phyloP scores from a whole-genome alignment of 2,329 filamentous ascomycete species.

The Aspergillus quadricinctus region DNA sequence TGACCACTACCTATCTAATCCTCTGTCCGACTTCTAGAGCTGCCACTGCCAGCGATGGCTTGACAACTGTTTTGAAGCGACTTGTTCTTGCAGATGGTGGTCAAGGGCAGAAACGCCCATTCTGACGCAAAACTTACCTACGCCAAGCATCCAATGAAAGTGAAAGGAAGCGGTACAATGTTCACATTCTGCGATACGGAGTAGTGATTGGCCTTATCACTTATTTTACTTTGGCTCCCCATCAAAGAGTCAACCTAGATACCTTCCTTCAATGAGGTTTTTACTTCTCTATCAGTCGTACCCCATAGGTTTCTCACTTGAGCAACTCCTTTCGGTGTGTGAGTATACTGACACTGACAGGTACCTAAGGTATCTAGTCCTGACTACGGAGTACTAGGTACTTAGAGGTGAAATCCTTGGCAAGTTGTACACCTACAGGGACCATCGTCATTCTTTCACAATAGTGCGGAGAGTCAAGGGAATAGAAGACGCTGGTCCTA shows the following conservation, averaged over 20 bases:
- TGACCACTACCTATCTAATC: not conserved
- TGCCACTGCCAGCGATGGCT: not conserved
- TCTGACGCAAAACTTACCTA: not conserved
- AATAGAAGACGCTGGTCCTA: not conserved
- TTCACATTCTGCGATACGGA: not conserved
- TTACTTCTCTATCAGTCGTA: not conserved
- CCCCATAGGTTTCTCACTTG: not conserved
- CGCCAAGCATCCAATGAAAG: not conserved
- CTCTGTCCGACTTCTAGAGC: not conserved
- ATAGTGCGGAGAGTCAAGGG: no score
- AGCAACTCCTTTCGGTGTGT: not conserved
- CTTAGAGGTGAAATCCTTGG: no score
- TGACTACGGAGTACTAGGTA: no score
- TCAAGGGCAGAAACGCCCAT: not conserved
- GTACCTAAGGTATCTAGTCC: no score
- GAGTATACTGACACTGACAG: no score
- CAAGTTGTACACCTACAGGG: no score
- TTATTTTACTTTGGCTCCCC: not conserved
- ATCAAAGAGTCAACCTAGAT: not conserved
- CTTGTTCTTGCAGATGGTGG: not conserved
- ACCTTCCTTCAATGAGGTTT: not conserved
- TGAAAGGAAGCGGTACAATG: not conserved
- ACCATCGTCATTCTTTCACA: no score
- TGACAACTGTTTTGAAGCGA: no score
- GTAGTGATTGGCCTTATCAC: not conserved